A percentile compares a stretch with the other conserved stretches of the same genome.
phyloP scores from a whole-genome alignment of 2,329 filamentous ascomycete genomes.

The Diaporthe citri region DNA sequence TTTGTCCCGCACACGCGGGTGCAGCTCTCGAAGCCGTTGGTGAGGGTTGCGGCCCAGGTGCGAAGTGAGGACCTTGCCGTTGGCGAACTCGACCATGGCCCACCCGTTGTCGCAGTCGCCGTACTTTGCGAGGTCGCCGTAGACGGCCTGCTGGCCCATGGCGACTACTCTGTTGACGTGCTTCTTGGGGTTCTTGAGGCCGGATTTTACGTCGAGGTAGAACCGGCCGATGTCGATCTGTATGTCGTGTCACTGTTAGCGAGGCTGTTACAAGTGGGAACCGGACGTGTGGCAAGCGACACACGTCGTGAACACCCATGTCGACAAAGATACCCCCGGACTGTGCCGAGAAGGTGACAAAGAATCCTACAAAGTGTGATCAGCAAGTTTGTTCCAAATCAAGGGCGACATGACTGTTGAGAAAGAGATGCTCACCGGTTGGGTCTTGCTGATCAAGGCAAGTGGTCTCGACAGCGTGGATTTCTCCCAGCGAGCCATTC shows the following conservation, averaged over 20 bases:
- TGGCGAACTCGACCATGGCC: conserved; percentile 52
- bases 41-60: conserved; percentile 52
- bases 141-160: conserved; percentile 49
- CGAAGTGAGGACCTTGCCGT: conserved; percentile 51
- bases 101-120: conserved; percentile 51
- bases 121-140: conserved; percentile 47
- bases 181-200: conserved; percentile 48
- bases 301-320: conserved; percentile 6
- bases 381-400: neutral
- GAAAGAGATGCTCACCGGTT: conserved; percentile 37
- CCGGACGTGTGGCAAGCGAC: neutral
- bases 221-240: conserved; percentile 46
- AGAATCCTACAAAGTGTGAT: neutral
- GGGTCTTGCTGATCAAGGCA: conserved; percentile 43
- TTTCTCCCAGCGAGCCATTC: conserved; percentile 42
- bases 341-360: conserved; percentile 15
- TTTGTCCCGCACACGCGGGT: conserved; percentile 53
- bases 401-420: no score
- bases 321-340: conserved; percentile 13
- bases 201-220: conserved; percentile 45
- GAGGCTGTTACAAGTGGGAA: neutral
- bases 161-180: conserved; percentile 49
- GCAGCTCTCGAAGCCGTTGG: conserved; percentile 51
- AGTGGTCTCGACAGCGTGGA: conserved; percentile 44
- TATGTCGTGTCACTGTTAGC: neutral